Evolutionary conservation across 164 flowering plant genomes (phyloP).

Genomic region (Aristolochia contorta): DNA sequence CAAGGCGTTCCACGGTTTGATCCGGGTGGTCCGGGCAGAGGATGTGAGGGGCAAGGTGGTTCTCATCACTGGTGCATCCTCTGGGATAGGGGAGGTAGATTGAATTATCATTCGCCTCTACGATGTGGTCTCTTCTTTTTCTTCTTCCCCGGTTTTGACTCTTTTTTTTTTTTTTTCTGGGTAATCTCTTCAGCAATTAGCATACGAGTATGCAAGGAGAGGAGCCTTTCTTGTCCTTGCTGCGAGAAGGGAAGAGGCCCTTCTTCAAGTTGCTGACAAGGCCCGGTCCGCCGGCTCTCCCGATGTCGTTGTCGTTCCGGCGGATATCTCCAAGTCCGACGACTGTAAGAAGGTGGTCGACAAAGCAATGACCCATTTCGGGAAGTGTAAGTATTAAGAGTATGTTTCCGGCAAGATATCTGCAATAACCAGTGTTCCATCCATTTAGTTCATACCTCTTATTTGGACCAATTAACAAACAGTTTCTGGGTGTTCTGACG

Average conservation of each 20-base stretch:
- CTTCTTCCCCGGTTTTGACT: not conserved
- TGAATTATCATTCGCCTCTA: not conserved
- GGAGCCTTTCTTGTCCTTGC: slow-evolving; percentile 45
- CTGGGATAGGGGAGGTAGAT: slow-evolving; percentile 4
- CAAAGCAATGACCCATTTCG: slow-evolving; percentile 2
- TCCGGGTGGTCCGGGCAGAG: not conserved
- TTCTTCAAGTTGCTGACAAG: slow-evolving; percentile 27
- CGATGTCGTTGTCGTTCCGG: slow-evolving; percentile 28
- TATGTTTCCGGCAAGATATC: not conserved
- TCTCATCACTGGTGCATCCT: slow-evolving; percentile 10
- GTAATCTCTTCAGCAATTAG: slow-evolving; percentile 25
- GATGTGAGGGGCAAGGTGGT: slow-evolving; percentile 8
- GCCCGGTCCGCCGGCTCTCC: slow-evolving; percentile 39
- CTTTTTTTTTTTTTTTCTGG: not conserved
- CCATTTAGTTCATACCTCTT: not conserved
- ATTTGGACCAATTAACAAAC: not conserved
- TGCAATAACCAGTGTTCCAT: too few species aligned
- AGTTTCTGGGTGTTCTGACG: not conserved
- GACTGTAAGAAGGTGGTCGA: slow-evolving; percentile 17
- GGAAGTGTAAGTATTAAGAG: not conserved
- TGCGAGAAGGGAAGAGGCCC: slow-evolving; percentile 42
- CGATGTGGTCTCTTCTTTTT: not conserved
- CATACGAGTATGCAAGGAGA: slow-evolving; percentile 52
- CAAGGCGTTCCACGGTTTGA: not conserved
- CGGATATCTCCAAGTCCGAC: slow-evolving; percentile 39